Evolutionary conservation across 495 filamentous ascomycete genomes (phyloP).

Genomic region (Penicilliopsis zonata): DNA sequence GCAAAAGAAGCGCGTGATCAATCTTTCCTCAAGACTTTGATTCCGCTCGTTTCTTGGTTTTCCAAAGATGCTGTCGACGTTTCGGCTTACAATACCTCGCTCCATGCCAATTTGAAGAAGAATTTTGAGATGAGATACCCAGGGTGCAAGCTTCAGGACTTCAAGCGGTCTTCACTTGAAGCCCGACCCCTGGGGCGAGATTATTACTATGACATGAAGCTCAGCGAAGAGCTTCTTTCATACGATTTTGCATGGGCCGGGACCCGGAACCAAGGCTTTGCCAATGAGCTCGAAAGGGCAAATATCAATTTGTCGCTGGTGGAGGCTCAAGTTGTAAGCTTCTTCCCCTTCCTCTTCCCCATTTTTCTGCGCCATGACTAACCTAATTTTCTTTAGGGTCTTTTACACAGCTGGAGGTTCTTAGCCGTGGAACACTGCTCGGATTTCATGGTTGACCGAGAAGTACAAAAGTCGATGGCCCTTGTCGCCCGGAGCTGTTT

Average conservation of each 20-base stretch:
- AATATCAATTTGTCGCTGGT: conserved; percentile 86
- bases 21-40: conserved; percentile 52
- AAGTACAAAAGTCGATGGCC: conserved; percentile 54
- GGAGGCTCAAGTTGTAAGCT: conserved; percentile 77
- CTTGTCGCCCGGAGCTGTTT: conserved; percentile 63
- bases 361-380: too few species aligned
- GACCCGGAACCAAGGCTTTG: conserved; percentile 55
- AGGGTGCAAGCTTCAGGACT: conserved; percentile 54
- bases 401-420: conserved; percentile 83
- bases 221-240: conserved; percentile 61
- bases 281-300: conserved; percentile 66
- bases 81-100: conserved; percentile 67
- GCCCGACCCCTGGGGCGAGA: conserved; percentile 50
- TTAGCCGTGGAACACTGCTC: conserved; percentile 74
- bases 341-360: too few species aligned
- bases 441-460: conserved; percentile 46
- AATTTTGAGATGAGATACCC: conserved; percentile 73
- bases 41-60: conserved; percentile 66
- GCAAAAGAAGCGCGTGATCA: conserved; percentile 58
- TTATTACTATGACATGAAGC: conserved; percentile 71
- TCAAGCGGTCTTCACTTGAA: conserved; percentile 61
- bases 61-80: conserved; percentile 59
- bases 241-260: conserved; percentile 69
- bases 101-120: conserved; percentile 71
- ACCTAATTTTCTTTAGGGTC: conserved; percentile 36